phyloP scores from a whole-genome alignment of 208 protist genomes.

The Vickermania ingenoplastis region DNA sequence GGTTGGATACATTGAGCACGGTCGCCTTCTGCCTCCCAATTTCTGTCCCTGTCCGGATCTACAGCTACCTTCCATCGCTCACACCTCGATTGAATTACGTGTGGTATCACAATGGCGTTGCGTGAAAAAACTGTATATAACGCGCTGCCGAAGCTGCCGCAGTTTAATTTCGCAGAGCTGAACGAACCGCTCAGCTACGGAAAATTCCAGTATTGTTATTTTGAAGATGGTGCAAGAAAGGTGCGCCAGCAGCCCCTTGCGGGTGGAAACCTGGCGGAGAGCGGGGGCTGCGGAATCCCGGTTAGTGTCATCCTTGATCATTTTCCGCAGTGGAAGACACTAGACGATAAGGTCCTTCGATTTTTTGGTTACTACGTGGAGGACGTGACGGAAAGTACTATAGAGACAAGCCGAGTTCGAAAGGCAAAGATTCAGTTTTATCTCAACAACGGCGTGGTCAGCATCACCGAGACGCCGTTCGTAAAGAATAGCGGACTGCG shows the following conservation, averaged over 20 bases:
- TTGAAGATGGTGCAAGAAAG: constrained; percentile 39
- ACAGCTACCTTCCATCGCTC: too few species aligned
- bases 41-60: too few species aligned
- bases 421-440: constrained; percentile 91
- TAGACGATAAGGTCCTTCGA: constrained; percentile 92
- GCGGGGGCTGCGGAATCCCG: constrained; percentile 51
- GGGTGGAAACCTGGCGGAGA: neutral
- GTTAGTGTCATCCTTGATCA: constrained; percentile 51
- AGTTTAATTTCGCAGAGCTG: constrained; percentile 70
- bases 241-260: constrained; percentile 18
- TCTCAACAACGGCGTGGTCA: constrained; percentile 91
- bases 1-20: too few species aligned
- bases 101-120: constrained; percentile 21
- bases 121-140: constrained; percentile 69
- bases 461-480: constrained; percentile 85
- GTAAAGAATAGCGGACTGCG: constrained; percentile 91
- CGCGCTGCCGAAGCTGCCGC: constrained; percentile 77
- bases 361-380: constrained; percentile 95
- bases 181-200: constrained; percentile 34
- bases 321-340: constrained; percentile 81
- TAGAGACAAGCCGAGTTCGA: constrained; percentile 86
- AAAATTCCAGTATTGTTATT: constrained; percentile 35
- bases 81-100: too few species aligned
- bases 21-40: too few species aligned
- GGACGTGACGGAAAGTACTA: constrained; percentile 80